These are phyloP conservation scores for Paracoccidioides brasiliensis DNA, from an alignment of 2,329 filamentous ascomycete species.

Conservation along the genomic window DNA sequence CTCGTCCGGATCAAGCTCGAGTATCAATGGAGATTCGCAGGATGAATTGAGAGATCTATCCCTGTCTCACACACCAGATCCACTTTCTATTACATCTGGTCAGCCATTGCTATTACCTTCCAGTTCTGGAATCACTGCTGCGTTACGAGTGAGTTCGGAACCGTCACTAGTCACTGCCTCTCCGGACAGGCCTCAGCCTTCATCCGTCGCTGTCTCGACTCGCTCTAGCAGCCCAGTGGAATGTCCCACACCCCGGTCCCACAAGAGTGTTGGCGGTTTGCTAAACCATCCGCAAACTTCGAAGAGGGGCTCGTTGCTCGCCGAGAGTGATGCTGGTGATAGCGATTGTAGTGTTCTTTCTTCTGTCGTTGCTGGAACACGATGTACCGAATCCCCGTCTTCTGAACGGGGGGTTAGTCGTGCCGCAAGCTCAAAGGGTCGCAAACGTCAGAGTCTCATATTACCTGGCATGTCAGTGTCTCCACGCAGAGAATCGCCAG, in stretches of 20 bases:
- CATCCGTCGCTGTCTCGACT: conserved; percentile 60
- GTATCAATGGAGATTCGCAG: conserved; percentile 27
- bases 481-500: conserved; percentile 78
- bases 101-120: neutral
- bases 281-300: conserved; percentile 46
- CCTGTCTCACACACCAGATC: neutral
- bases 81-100: neutral
- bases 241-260: conserved; percentile 79
- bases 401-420: conserved; percentile 72
- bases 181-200: conserved; percentile 36
- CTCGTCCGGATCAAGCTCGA: conserved; percentile 42
- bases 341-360: conserved; percentile 85
- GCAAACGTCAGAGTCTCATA: conserved; percentile 76
- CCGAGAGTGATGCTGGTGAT: conserved; percentile 75
- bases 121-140: neutral
- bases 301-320: conserved; percentile 63
- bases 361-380: conserved; percentile 56
- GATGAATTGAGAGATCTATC: conserved; percentile 39
- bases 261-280: conserved; percentile 47
- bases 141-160: conserved; percentile 41
- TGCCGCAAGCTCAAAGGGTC: conserved; percentile 64
- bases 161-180: conserved; percentile 27
- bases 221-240: conserved; percentile 82
- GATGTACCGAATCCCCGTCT: conserved; percentile 76
- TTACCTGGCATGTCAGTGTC: conserved; percentile 63